These are phyloP conservation scores for Wallacemonas sp. DNA, from an alignment of 208 protist genomes.

Conservation along the genomic window DNA sequence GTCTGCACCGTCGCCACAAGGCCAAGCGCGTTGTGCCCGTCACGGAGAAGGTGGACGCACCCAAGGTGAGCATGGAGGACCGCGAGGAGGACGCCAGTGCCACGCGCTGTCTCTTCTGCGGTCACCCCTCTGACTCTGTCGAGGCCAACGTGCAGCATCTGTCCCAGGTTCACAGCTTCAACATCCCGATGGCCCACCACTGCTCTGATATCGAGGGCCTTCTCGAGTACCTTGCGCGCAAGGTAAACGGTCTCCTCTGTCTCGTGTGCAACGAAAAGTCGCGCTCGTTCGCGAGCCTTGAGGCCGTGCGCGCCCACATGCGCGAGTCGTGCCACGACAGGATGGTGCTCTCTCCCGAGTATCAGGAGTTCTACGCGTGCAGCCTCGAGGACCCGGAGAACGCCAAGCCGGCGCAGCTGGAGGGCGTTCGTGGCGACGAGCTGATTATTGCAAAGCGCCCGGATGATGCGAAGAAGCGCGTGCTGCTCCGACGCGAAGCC, in stretches of 20 bases:
- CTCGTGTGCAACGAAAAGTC: conserved; percentile 89
- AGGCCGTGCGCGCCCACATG: conserved; percentile 87
- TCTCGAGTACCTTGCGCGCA: conserved; percentile 80
- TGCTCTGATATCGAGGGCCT: conserved; percentile 67
- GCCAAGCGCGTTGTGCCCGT: conserved; percentile 42
- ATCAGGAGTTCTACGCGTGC: conserved; percentile 82
- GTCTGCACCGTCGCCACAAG: conserved; percentile 86
- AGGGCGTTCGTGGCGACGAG: conserved; percentile 46
- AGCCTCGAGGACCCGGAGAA: conserved; percentile 59
- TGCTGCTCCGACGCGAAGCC: conserved; percentile 60
- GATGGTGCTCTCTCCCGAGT: conserved; percentile 78
- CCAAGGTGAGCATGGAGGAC: conserved; percentile 62
- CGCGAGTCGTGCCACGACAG: conserved; percentile 76
- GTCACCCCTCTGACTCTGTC: conserved; percentile 39
- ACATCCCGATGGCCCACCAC: conserved; percentile 66
- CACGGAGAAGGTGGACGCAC: conserved; percentile 19
- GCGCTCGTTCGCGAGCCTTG: conserved; percentile 62
- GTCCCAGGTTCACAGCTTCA: conserved; percentile 61
- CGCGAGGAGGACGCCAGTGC: conserved; percentile 81
- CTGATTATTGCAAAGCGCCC: conserved; percentile 28
- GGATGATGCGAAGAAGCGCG: conserved; percentile 30
- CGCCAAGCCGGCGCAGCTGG: conserved; percentile 37
- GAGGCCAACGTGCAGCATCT: conserved; percentile 75
- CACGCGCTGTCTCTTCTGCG: conserved; percentile 86
- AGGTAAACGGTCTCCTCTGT: conserved; percentile 88